Conservation (phyloP, 2,329 filamentous ascomycete genomes). For the Epicoccum sorghinum region DNA sequence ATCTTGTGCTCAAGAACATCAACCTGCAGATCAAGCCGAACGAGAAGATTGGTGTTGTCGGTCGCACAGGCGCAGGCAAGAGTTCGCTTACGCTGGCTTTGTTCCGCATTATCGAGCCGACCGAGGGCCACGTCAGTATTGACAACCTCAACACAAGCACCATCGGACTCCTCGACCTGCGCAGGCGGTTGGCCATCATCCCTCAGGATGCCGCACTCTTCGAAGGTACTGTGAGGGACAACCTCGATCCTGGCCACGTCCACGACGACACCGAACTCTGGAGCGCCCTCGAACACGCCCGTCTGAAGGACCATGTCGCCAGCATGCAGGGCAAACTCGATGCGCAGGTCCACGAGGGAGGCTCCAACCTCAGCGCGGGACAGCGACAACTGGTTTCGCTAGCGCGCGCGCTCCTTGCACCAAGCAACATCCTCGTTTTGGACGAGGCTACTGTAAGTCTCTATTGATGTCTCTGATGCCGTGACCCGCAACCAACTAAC, state of each 20-base stretch:
- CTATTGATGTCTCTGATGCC: neutral
- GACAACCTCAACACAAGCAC: conserved; percentile 87
- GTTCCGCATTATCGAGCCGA: conserved; percentile 94
- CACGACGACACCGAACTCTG: conserved; percentile 97
- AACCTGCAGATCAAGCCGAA: conserved; percentile 91
- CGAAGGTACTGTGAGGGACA: conserved; percentile 90
- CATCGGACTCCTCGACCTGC: conserved; percentile 88
- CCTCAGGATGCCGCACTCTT: conserved; percentile 97
- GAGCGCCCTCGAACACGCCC: conserved; percentile 93
- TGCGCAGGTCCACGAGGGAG: conserved; percentile 90
- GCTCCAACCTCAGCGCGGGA: conserved; percentile 92
- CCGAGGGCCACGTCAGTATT: conserved; percentile 82
- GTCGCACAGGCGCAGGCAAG: conserved; percentile 94
- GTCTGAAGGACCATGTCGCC: conserved; percentile 86
- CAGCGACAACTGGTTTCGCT: conserved; percentile 94
- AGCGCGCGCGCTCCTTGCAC: conserved; percentile 89
- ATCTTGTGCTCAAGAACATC: conserved; percentile 92
- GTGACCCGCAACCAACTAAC: neutral
- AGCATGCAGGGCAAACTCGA: conserved; percentile 90
- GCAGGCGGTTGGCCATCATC: conserved; percentile 91
- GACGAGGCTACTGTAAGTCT: conserved; percentile 88
- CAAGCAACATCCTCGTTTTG: conserved; percentile 94
- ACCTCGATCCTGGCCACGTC: conserved; percentile 91
- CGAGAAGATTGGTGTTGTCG: conserved; percentile 98
- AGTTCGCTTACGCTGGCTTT: conserved; percentile 89